Evolutionary conservation across 106 monocot species (phyloP), one percentile per base, ranked within the genome.

Genomic region (Vanilla planifolia): DNA sequence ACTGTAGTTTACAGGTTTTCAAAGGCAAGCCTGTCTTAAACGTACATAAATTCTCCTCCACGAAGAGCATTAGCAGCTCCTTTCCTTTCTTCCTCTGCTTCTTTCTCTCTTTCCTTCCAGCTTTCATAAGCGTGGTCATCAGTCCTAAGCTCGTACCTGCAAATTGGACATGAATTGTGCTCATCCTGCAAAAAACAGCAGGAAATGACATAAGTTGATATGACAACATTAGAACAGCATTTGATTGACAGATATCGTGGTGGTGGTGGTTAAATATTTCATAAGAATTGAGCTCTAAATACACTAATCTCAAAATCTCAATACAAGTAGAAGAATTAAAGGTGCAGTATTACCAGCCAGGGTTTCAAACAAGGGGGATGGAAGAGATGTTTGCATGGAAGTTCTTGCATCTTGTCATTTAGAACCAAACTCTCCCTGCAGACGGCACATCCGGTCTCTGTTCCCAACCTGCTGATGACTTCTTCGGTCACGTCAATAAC

Each of bases 381-480:
- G 62, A 98, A 98, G 52, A 98, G 69, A 80, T 98, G 98, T 48
- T 88, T 85, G 81, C 98, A 98, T 45, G 98, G 98, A 3, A 98
- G 63, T 71, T 98, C 91, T 68, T 92, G 98, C 92, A 98, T 92
- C 62, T 85, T 82, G 72, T 98, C 98, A 63, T 85, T 61, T 35
- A 88, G 21, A 29, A 77, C 70, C 71, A 98, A 67, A 34, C 78
- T 92, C 55, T 98, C 98, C 22, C 77, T 63, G 73, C 98, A 98
- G 16, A 98, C 91, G 26, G 98, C 88, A 63, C 98, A 98, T 57
- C 88, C 71, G 3, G 92, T 85, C 56, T 85, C 92, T 15, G 59
- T 88, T 22, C 98, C 98, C 25, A 98, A 46, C 55, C 79, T 77
- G 20, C 63, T 47, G 50, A 98, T 48, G 43, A 78, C 44, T 66